Base-by-base conservation (phyloP, 495 filamentous ascomycete genomes). In the Echria macrotheca region DNA sequence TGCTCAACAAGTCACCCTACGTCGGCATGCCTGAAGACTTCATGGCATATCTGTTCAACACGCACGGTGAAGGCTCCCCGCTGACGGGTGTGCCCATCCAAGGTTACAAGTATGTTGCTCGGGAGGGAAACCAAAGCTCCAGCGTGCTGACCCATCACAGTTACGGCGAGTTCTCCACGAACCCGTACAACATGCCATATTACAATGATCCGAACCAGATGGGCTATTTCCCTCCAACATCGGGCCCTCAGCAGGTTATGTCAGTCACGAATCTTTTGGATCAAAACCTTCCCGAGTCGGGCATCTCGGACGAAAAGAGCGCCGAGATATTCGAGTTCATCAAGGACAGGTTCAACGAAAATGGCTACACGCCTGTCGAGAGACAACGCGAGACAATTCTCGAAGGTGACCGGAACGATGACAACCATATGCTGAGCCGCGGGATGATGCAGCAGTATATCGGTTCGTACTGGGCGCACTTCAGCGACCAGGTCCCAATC, bases 391-490 rank as follows among this genome's bases (percentile, higher is more conserved):
- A 87, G 39, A 79, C 77, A 42, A 76, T 95, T 26, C 72, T 93
- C 55, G 83, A 88, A 15, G 90, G 89, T 14, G 83, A 93, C 48
- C 76, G 82, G 44, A 80, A 83, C 49, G 78, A 83, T 21, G 82
- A 76, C 35, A 65, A 55, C 22, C 91, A 96, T 62, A 83, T 94
- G 58, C 69, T 96, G 49, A 95, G 91, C 57, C 70, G 90, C 47
- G 83, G 82, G 58, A 95, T 93, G 85, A 94, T 98, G 86, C 88
- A 95, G 68, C 81, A 82, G 7, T 98, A 96, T 63, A 89, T 97
- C 58, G 79, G 82, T 4, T 93, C 89, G 11, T 98, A 89, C 65
- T 98, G 93, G 93, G 74, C 83, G 43, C 88, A 96, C 63, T 95
- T 96, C 55, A 94, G 94, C 67, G 82, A 89, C 44, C 93, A 98